phyloP scores from a whole-genome alignment of 2,329 filamentous ascomycete genomes.

The Clarireedia paspali region DNA sequence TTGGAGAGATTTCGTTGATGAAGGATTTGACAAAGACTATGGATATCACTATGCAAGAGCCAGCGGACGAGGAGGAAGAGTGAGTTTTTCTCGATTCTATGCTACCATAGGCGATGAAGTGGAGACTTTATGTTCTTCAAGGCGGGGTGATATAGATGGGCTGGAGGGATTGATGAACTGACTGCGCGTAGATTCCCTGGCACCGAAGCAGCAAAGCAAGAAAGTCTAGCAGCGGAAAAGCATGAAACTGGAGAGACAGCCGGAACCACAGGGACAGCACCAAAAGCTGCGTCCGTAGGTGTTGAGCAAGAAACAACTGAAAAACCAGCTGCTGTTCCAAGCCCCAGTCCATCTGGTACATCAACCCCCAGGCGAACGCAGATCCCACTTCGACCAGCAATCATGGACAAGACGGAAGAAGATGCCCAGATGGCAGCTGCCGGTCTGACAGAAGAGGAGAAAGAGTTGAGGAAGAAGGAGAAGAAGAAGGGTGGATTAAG shows the following conservation, averaged over 20 bases:
- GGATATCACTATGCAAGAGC: slow-evolving; percentile 87
- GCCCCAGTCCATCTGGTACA: slow-evolving; percentile 31
- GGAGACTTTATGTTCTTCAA: neutral
- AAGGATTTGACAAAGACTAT: slow-evolving; percentile 97
- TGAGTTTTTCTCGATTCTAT: neutral
- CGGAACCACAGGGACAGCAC: slow-evolving; percentile 2
- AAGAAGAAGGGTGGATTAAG: slow-evolving; percentile 83
- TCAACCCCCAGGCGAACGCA: slow-evolving; percentile 34
- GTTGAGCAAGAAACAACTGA: slow-evolving; percentile 5
- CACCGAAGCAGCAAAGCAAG: slow-evolving; percentile 47
- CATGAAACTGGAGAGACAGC: slow-evolving; percentile 21
- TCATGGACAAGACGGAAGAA: slow-evolving; percentile 84
- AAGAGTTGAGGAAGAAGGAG: slow-evolving; percentile 68
- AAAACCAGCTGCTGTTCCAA: slow-evolving; percentile 14
- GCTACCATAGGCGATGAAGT: no score
- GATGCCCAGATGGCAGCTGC: slow-evolving; percentile 57
- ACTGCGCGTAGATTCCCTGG: slow-evolving; percentile 39
- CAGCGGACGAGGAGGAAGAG: slow-evolving; percentile 57
- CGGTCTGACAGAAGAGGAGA: slow-evolving; percentile 63
- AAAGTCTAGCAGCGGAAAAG: slow-evolving; percentile 38
- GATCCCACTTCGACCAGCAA: slow-evolving; percentile 73
- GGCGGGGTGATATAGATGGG: neutral
- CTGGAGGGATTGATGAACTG: neutral
- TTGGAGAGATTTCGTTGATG: slow-evolving; percentile 97
- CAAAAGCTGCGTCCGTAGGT: neutral